Conservation (phyloP, 1,284 basidiomycete genomes). For the Pisolithus thermaeus region DNA sequence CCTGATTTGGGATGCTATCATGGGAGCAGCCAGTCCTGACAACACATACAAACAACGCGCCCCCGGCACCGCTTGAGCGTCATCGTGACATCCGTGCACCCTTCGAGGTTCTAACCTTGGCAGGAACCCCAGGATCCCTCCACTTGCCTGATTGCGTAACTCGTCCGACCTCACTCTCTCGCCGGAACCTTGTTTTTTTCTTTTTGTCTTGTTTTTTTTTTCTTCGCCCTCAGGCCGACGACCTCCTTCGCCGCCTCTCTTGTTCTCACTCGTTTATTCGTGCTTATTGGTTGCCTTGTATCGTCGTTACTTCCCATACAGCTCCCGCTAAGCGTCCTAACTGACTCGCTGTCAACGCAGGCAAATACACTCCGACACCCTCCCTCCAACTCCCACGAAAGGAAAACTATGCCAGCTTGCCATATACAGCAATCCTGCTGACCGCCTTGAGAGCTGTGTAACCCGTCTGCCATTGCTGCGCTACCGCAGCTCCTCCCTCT, state of each 20-base stretch:
- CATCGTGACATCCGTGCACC: conserved; percentile 6
- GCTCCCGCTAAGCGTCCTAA: background rate
- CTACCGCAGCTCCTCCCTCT: no score
- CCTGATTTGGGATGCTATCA: conserved; percentile 13
- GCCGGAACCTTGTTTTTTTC: conserved; percentile 5
- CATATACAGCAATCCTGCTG: no score
- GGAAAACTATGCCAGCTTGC: background rate
- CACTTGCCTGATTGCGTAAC: background rate
- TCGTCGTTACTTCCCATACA: background rate
- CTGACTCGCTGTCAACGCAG: background rate
- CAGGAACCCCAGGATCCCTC: conserved; percentile 9
- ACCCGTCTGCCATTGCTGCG: no score
- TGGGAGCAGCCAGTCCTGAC: conserved; percentile 14
- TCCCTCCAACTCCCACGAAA: background rate
- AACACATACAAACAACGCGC: conserved; percentile 12
- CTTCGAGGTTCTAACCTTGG: conserved; percentile 13
- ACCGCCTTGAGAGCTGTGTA: no score
- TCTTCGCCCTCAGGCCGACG: background rate
- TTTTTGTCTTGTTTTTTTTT: no score
- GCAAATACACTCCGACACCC: background rate
- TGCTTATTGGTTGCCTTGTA: background rate
- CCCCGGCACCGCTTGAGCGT: conserved; percentile 24
- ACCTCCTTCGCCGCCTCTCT: background rate
- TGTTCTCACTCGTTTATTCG: background rate
- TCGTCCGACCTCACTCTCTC: background rate